Evolutionary conservation across 176 grass and related monocot species (phyloP).

Genomic region (Bothriochloa decipiens): DNA sequence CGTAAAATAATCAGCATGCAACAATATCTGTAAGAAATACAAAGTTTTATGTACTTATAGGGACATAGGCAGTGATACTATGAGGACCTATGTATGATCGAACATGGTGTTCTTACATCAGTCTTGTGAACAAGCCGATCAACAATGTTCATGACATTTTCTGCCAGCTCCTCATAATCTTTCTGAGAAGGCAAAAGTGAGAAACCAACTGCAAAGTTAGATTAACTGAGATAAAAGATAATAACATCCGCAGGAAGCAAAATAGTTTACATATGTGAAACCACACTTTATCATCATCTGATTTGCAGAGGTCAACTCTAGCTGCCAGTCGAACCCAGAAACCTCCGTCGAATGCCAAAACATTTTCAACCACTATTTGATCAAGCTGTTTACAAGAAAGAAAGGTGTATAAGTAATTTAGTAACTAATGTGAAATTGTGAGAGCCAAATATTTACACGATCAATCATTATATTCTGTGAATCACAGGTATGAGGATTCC

Average conservation of each 20-base stretch:
- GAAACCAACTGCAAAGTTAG: constrained; percentile 6
- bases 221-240: constrained; percentile 15
- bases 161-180: constrained; percentile 90
- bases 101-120: constrained; percentile 55
- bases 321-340: constrained; percentile 90
- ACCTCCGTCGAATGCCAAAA: constrained; percentile 70
- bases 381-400: constrained; percentile 68
- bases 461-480: too few relatives aligned
- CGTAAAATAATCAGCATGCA: too few relatives aligned
- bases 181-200: constrained; percentile 48
- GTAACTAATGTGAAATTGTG: not conserved
- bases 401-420: constrained; percentile 39
- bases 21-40: too few relatives aligned
- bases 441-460: too few relatives aligned
- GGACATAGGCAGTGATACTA: too few relatives aligned
- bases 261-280: constrained; percentile 52
- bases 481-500: too few relatives aligned
- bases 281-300: constrained; percentile 94
- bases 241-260: not conserved
- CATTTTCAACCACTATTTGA: constrained; percentile 94
- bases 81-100: too few relatives aligned
- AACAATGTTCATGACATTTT: constrained; percentile 85
- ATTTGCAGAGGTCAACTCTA: constrained; percentile 84
- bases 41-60: too few relatives aligned
- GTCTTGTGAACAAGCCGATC: constrained; percentile 94